Base-by-base conservation (phyloP, 306 rosid species). In the Gleditsia sinensis region DNA sequence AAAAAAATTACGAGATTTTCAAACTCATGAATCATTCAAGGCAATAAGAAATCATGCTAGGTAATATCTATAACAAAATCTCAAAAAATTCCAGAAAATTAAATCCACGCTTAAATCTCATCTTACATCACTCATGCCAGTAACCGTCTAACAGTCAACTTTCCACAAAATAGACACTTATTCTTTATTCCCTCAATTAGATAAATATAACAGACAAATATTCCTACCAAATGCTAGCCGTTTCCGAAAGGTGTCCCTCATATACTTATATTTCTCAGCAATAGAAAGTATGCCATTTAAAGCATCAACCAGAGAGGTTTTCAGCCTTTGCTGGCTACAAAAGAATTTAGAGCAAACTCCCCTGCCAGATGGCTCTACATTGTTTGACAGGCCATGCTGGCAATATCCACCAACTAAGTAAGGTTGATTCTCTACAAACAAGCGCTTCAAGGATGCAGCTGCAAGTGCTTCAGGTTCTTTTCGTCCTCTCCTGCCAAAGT, bases 401-500 rank as follows among this genome's bases (percentile, higher is more conserved):
- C 93, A 86, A 77, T 90, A 88, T 79, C 97, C 98, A 76, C 96
- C 86, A 9, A 90, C 92, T 66, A 92, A 77, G 78, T 88, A 88
- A 80, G 99, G 90, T 73, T 92, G 96, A 72, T 94, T 94, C 80
- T 94, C 95, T 30, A 94, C 97, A 86, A 92, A 94, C 80, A 88
- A 84, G 23, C 99, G 97, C 82, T 94, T 94, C 59, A 78, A 77
- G 30, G 99, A 90, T 57, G 99, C 96, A 72, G 99, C 99, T 69
- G 99, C 93, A 75, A 94, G 90, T 51, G 90, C 99, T 83, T 94
- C 97, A 55, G 99, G 99, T 81, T 89, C 99, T 78, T 94, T 94
- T 39, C 97, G 85, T 39, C 99, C 99, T 76, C 99, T 87, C 89
- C 99, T 72, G 75, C 97, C 94, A 71, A 89, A 84, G 84, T 86